phyloP scores from a whole-genome alignment of 441 rosid species.

The Gossypium lobatum region DNA sequence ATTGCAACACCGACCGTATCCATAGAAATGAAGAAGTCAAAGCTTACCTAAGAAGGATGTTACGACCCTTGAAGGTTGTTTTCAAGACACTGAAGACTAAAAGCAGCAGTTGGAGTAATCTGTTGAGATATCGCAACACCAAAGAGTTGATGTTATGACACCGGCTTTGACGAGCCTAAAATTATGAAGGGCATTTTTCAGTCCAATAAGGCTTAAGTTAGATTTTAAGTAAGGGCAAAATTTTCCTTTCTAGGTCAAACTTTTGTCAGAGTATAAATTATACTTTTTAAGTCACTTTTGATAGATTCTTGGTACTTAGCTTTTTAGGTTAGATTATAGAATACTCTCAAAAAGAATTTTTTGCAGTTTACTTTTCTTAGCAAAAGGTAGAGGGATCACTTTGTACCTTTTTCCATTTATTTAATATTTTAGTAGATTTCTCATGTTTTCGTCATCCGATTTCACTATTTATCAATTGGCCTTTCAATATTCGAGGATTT shows the following conservation, averaged over 20 bases:
- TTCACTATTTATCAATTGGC: neutral
- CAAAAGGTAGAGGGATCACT: neutral
- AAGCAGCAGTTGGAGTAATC: neutral
- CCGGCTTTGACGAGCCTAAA: neutral
- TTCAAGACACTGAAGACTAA: neutral
- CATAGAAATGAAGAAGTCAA: neutral
- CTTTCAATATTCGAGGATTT: neutral
- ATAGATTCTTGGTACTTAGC: neutral
- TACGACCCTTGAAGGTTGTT: neutral
- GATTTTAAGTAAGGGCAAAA: neutral
- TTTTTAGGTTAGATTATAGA: neutral
- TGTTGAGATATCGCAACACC: neutral
- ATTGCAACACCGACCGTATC: neutral
- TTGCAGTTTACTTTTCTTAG: too few relatives aligned
- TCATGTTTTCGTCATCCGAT: too few relatives aligned
- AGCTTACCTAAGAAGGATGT: too few relatives aligned
- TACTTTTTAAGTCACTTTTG: neutral
- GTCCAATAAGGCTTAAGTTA: neutral
- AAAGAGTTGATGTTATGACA: neutral
- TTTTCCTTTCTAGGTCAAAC: neutral
- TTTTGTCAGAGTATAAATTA: too few relatives aligned
- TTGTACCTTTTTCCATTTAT: neutral
- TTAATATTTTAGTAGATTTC: neutral
- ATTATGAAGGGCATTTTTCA: too few relatives aligned
- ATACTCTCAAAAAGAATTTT: neutral